Base-by-base conservation (phyloP, 2,329 filamentous ascomycete genomes). In the Conoideocrella luteorostrata region DNA sequence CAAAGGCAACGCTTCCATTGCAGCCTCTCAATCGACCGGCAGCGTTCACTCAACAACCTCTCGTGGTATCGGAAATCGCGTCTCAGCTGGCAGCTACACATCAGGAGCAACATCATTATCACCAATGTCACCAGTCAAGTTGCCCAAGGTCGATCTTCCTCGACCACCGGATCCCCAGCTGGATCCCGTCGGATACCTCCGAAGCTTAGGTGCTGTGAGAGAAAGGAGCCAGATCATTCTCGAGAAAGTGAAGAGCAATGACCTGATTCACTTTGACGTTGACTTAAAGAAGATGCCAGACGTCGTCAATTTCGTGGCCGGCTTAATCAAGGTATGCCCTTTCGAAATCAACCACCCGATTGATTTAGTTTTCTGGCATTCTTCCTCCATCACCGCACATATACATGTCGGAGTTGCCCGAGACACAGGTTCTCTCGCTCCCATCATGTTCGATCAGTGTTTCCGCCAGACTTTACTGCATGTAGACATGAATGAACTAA, bases 171-270 rank as follows among this genome's bases (percentile, higher is more conserved):
- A 97, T 66, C 90, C 91, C 56, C 77, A 84, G 49, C 74, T 91
- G 54, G 88, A 97, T 62, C 90, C 91, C 17, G 88, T 86, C 20
- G 90, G 83, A 48, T 97, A 97, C 66, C 77, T 98, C 57, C 82
- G 87, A 60, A 96, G 89, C 67, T 80, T 97, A 57, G 82, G 88
- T 57, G 82, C 93, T 22, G 88, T 98, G 21, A 78, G 93, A 50
- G 88, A 96, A 57, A 72, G 89, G 50, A 84, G 79, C 59, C 78
- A 70, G 55, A 69, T 91, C 52, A 74, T 95, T 41, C 75, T 87
- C 48, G 78, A 86, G 50, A 90, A 86, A 69, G 88, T 89, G 9
- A 74, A 86, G 56, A 75, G 73, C 52, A 88, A 95, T 58, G 74
- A 86, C 54, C 75, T 95, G 49, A 79, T 78, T 54, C 90, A 96